Conservation (phyloP, 805 yeast species). For the Ogataea ganodermae region DNA sequence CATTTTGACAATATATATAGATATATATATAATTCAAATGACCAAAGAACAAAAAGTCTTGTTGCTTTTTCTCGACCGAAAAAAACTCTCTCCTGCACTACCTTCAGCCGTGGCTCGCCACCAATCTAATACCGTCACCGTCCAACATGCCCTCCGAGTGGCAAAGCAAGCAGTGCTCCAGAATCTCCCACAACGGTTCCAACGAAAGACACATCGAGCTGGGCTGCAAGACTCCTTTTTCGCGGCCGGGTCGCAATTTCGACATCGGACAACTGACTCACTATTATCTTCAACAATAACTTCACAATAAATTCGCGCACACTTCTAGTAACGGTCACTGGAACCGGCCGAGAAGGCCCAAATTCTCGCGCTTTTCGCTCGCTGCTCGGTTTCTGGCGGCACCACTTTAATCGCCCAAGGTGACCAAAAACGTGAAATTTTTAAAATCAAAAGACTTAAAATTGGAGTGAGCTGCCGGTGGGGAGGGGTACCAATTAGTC, state of each 20-base stretch:
- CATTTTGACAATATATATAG: neutral
- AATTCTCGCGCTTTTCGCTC: neutral
- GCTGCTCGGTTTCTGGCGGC: conserved; percentile 2
- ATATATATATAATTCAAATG: neutral
- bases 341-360: neutral
- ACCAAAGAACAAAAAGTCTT: neutral
- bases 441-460: no score
- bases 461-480: no score
- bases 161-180: conserved; percentile 1
- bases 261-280: neutral
- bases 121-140: neutral
- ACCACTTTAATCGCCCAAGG: conserved; percentile 5
- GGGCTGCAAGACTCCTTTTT: neutral
- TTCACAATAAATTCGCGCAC: conserved; percentile 5
- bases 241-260: conserved; percentile 7
- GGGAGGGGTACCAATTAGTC: no score
- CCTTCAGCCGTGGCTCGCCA: conserved; percentile 1
- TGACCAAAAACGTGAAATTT: neutral
- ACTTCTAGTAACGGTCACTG: neutral
- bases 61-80: conserved; percentile 2
- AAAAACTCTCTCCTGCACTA: neutral
- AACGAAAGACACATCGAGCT: neutral
- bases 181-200: neutral
- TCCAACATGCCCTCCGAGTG: conserved; percentile 5
- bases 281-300: neutral